Evolutionary conservation across 192 early-diverging fungal genomes (phyloP), one percentile per base, ranked within the genome.

Genomic region (Coemansia sp.): DNA sequence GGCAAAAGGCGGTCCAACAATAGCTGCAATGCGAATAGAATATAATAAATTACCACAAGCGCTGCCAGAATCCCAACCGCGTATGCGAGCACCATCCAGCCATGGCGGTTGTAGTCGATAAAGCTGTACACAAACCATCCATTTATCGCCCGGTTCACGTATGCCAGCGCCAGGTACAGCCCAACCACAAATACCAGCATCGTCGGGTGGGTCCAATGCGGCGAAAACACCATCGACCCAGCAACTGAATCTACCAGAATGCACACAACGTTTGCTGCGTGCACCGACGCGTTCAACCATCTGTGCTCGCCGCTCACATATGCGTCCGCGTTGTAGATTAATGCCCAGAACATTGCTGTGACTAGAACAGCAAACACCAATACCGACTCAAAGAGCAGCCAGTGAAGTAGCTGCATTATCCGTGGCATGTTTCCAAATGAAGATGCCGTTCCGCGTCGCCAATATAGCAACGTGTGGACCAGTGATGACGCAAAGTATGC

Each of bases 121-220:
- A 79, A 73, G 44, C 40, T 59, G 33, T 79, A 79, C 0, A 59
- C 33, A n/a, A 79, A 79, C 64, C 62, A 69, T 4, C 71, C 70
- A 18, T 66, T 69, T 1, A 69, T 56, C 1, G 70, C 70, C 23
- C 64, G 33, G 56, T 79, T 72, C 5, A 79, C 32, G 18, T 73
- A 73, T 4, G 59, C 62, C 16, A 79, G 56, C 5, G 56, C 59
- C 25, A 79, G 11, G 33, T 79, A 79, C 54, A 73, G 33, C 30
- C 14, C 45, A 3, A 52, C 54, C 14, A 79, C 18, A 21, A 54
- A 7, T 5, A 19, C 43, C 18, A 79, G 57, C 11, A 62, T 19
- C 29, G 57, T 22, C 12, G 66, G 58, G 30, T 79, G 76, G 14
- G 59, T 49, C 76, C 76, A 79, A 25, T 79, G 71, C 9, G 66